Conservation (phyloP, 2,329 filamentous ascomycete genomes). For the Trichoderma brevicompactum region DNA sequence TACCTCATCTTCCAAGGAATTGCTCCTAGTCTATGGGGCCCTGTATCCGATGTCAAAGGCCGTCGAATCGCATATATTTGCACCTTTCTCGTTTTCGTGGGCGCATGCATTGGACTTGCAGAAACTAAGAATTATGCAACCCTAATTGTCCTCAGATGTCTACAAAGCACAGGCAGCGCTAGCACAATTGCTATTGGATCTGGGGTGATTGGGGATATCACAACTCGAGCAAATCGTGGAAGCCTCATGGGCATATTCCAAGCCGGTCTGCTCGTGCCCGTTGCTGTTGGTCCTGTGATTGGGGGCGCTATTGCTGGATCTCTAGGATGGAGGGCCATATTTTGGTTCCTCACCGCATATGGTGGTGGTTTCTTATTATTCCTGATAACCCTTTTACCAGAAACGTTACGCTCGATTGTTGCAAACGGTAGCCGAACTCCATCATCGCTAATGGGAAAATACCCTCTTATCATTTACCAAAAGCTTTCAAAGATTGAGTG, state of each 20-base stretch:
- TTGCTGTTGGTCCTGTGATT: conserved; percentile 58
- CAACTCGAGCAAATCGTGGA: conserved; percentile 65
- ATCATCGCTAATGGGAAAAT: conserved; percentile 41
- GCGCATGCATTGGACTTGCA: conserved; percentile 58
- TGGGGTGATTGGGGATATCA: conserved; percentile 68
- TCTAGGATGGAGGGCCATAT: conserved; percentile 63
- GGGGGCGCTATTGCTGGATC: conserved; percentile 62
- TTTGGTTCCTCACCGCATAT: conserved; percentile 63
- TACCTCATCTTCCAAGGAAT: conserved; percentile 66
- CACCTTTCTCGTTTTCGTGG: conserved; percentile 58
- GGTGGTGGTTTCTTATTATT: conserved; percentile 47
- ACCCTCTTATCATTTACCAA: conserved; percentile 42
- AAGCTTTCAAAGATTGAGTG: conserved; percentile 37
- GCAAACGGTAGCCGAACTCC: conserved; percentile 56
- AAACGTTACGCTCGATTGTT: conserved; percentile 55
- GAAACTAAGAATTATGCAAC: conserved; percentile 53
- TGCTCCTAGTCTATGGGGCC: conserved; percentile 60
- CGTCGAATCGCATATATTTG: conserved; percentile 58
- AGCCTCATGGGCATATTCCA: conserved; percentile 60
- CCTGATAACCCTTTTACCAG: conserved; percentile 57
- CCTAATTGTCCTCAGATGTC: conserved; percentile 57
- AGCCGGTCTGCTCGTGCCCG: conserved; percentile 53
- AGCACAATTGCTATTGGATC: conserved; percentile 61
- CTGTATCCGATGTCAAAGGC: conserved; percentile 58
- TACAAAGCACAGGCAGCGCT: conserved; percentile 63